These are phyloP conservation scores for Myxozyma sirexii DNA, from an alignment of 805 yeast species.

Conservation along the genomic window DNA sequence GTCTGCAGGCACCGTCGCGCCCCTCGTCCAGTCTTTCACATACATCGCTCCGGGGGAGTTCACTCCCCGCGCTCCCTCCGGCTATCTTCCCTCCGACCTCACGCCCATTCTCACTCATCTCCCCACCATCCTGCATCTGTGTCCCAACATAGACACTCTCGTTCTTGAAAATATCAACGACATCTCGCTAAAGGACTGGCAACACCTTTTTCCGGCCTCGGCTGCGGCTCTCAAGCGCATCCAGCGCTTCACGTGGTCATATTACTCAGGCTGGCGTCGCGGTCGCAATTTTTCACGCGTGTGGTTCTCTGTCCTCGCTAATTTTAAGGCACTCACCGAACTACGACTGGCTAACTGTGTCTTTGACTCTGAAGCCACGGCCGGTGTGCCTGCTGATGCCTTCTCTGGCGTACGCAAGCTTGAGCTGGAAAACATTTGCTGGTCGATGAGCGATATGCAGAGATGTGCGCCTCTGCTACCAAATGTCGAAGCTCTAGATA, in stretches of 20 bases:
- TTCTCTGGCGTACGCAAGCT: constrained; percentile 16
- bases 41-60: constrained; percentile 33
- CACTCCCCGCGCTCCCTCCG: constrained; percentile 34
- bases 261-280: constrained; percentile 35
- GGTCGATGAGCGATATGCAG: constrained; percentile 30
- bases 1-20: constrained; percentile 28
- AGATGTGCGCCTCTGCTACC: constrained; percentile 24
- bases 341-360: constrained; percentile 31
- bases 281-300: constrained; percentile 33
- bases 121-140: constrained; percentile 32
- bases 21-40: constrained; percentile 25
- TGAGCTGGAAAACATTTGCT: constrained; percentile 29
- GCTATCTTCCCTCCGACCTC: constrained; percentile 31
- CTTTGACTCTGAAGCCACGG: constrained; percentile 20
- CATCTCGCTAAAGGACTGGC: constrained; percentile 26
- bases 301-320: constrained; percentile 24
- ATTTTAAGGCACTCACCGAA: constrained; percentile 19
- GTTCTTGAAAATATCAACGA: constrained; percentile 32
- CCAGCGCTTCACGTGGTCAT: constrained; percentile 25
- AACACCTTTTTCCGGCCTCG: constrained; percentile 30
- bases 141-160: constrained; percentile 30
- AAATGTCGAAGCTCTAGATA: constrained; percentile 20
- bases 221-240: constrained; percentile 22
- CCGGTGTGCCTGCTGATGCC: constrained; percentile 3
- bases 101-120: constrained; percentile 30